Conservation (phyloP, 179 eudicot species). For the Camellia oleifera region DNA sequence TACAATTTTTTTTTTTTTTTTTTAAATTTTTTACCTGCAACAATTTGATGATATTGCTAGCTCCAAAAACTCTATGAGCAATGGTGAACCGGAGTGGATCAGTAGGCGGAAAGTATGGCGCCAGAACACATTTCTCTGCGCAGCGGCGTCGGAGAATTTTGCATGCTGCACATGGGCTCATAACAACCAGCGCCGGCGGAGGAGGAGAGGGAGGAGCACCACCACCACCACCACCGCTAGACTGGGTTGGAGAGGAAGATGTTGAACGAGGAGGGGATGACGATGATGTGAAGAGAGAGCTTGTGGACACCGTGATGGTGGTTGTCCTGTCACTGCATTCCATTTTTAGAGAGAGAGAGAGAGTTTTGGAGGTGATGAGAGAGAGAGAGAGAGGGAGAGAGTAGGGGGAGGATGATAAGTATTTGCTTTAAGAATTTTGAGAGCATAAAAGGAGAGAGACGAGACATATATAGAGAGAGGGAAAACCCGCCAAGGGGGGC, state of each 20-base stretch:
- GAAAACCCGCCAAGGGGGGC: neutral
- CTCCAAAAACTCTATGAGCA: constrained; percentile 78
- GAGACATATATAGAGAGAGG: neutral
- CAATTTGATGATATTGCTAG: constrained; percentile 76
- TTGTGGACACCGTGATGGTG: neutral
- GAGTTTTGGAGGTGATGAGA: neutral
- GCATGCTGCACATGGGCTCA: constrained; percentile 81
- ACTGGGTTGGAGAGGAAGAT: constrained; percentile 16
- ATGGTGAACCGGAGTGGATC: constrained; percentile 73
- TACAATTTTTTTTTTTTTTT: too few species aligned
- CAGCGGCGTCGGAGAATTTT: constrained; percentile 68
- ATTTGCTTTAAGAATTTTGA: neutral
- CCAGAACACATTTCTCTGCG: constrained; percentile 55
- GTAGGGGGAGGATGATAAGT: neutral
- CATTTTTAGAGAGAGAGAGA: neutral
- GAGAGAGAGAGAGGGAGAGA: neutral
- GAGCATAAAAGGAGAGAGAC: neutral
- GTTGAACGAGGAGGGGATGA: constrained; percentile 12
- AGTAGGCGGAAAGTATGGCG: constrained; percentile 76
- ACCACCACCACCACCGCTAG: neutral
- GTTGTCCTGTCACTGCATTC: constrained; percentile 7
- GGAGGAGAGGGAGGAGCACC: constrained; percentile 15
- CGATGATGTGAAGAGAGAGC: neutral
- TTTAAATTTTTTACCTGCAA: constrained; percentile 42
- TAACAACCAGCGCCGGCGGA: constrained; percentile 24